Conservation (phyloP, 352 stramenopile species). For the Globisporangium heterothallicum region DNA sequence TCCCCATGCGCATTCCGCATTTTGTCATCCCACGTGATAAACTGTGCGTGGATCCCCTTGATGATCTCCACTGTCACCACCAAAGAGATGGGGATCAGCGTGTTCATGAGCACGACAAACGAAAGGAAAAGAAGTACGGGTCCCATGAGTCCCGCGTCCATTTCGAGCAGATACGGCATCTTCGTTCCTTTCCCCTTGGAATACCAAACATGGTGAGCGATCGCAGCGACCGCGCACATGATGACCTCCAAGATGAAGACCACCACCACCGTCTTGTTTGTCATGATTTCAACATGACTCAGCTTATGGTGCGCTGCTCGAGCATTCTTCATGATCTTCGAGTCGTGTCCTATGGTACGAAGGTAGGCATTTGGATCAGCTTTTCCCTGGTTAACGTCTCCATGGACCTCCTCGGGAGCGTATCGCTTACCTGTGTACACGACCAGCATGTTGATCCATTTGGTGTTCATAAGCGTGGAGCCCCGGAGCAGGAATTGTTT, state of each 20-base stretch:
- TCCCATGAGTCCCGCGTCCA: slow-evolving; percentile 1
- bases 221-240: slow-evolving; percentile 52
- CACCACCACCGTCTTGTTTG: slow-evolving; percentile 71
- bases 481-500: slow-evolving; percentile 74
- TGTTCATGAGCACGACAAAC: slow-evolving; percentile 90
- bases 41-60: slow-evolving; percentile 69
- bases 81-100: slow-evolving; percentile 91
- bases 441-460: slow-evolving; percentile 60
- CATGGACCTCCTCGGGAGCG: too few species aligned
- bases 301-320: slow-evolving; percentile 77
- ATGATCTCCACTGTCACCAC: slow-evolving; percentile 86
- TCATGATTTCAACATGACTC: slow-evolving; percentile 73
- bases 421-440: slow-evolving; percentile 53
- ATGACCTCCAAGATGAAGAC: slow-evolving; percentile 73
- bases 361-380: not conserved
- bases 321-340: slow-evolving; percentile 89
- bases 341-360: slow-evolving; percentile 56
- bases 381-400: too few species aligned
- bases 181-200: not conserved
- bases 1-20: slow-evolving; percentile 51
- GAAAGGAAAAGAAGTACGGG: slow-evolving; percentile 80
- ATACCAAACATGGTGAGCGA: slow-evolving; percentile 26
- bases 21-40: slow-evolving; percentile 69
- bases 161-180: slow-evolving; percentile 8
- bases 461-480: slow-evolving; percentile 78